Conservation (phyloP, 1,284 basidiomycete genomes). For the Laetiporus sulphureus region DNA sequence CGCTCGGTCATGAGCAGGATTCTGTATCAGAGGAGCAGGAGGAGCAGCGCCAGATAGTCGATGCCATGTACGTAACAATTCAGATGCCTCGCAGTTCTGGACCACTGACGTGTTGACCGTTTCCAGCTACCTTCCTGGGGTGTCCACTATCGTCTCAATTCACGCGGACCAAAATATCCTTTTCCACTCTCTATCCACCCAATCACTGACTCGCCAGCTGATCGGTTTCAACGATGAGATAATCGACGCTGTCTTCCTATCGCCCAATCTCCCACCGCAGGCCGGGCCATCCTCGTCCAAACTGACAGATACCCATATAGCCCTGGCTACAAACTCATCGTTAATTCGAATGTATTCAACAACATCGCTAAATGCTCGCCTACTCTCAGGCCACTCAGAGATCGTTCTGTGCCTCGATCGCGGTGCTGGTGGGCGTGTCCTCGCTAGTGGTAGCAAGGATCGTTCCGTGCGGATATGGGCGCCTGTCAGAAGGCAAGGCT, state of each 20-base stretch:
- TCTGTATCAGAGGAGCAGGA: slow-evolving; percentile 52
- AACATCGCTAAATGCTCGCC: slow-evolving; percentile 67
- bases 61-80: slow-evolving; percentile 53
- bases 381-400: slow-evolving; percentile 85
- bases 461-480: slow-evolving; percentile 86
- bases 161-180: slow-evolving; percentile 97
- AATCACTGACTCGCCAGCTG: slow-evolving; percentile 72
- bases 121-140: slow-evolving; percentile 59
- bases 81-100: slow-evolving; percentile 12
- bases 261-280: slow-evolving; percentile 28
- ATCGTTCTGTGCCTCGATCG: slow-evolving; percentile 86
- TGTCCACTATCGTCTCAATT: slow-evolving; percentile 73
- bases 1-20: slow-evolving; percentile 47
- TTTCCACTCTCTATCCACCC: slow-evolving; percentile 69
- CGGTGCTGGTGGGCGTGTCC: slow-evolving; percentile 57
- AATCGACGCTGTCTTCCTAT: slow-evolving; percentile 81
- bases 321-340: slow-evolving; percentile 93
- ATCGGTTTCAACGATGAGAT: slow-evolving; percentile 99
- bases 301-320: slow-evolving; percentile 64
- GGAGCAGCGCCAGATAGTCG: slow-evolving; percentile 71
- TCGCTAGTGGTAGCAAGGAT: slow-evolving; percentile 93
- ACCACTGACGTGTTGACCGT: no score
- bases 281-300: slow-evolving; percentile 13
- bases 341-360: slow-evolving; percentile 84
- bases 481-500: slow-evolving; percentile 22